Conservation (phyloP, 225 moss, liverwort and hornwort species). For the Bryoerythrophyllum caledonicum region DNA sequence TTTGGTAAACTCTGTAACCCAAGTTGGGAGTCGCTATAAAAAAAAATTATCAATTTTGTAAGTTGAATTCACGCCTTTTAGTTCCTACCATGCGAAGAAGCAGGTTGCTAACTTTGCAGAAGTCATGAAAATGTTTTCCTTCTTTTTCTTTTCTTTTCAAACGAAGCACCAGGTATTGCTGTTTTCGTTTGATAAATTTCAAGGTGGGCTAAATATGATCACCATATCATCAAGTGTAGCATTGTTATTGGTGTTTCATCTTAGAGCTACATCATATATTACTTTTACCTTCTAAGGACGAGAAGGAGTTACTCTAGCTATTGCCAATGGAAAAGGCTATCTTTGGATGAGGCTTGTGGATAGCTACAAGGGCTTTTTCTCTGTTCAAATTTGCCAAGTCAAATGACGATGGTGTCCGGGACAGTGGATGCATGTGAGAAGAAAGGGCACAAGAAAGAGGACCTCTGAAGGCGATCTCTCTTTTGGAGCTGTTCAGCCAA, state of each 20-base stretch:
- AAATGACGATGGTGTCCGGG: constrained; percentile 32
- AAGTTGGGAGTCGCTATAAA: constrained; percentile 45
- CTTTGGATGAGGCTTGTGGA: no score
- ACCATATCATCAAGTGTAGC: no score
- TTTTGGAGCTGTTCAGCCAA: constrained; percentile 3
- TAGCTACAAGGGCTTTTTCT: not conserved
- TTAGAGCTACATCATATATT: no score
- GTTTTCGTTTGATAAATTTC: constrained; percentile 8
- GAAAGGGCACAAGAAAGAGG: constrained; percentile 30
- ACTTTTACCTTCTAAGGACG: not conserved
- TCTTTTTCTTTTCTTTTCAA: not conserved
- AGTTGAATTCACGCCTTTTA: constrained; percentile 24
- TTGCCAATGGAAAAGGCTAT: not conserved
- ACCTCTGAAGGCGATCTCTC: constrained; percentile 6
- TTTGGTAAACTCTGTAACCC: constrained; percentile 51
- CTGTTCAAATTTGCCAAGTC: not conserved
- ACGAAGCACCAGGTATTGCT: not conserved
- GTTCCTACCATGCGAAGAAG: not conserved
- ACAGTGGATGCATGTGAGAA: constrained; percentile 43
- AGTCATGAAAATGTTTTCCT: not conserved
- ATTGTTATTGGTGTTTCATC: no score
- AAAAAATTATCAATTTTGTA: constrained; percentile 37
- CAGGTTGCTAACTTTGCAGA: constrained; percentile 19
- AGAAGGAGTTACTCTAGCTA: not conserved
- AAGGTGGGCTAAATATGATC: no score